Conservation (phyloP, 1,139 yeast genomes). For the Yamadazyma siamensis region DNA sequence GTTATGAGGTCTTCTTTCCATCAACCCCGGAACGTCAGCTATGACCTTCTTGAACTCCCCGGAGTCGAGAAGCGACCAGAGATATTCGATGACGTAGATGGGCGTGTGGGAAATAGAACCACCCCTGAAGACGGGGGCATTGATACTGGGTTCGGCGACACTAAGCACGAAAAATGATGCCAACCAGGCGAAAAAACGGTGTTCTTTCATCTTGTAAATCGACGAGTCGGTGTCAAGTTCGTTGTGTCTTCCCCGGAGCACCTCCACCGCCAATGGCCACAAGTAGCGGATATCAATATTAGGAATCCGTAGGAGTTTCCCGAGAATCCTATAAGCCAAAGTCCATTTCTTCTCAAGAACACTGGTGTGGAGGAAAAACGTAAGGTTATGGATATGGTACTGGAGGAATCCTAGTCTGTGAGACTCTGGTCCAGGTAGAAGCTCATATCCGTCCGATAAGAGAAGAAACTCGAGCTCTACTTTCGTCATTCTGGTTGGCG, state of each 20-base stretch:
- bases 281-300: constrained; percentile 49
- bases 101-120: constrained; percentile 39
- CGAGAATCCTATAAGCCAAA: constrained; percentile 50
- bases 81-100: constrained; percentile 29
- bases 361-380: constrained; percentile 31
- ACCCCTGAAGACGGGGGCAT: constrained; percentile 39
- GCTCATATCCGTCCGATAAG: constrained; percentile 7
- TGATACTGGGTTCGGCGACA: constrained; percentile 9
- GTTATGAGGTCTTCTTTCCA: constrained; percentile 44
- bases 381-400: constrained; percentile 31
- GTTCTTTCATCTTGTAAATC: constrained; percentile 21
- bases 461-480: constrained; percentile 4
- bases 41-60: constrained; percentile 24
- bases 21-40: constrained; percentile 34
- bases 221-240: constrained; percentile 1
- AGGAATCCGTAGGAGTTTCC: constrained; percentile 45
- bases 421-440: constrained; percentile 3
- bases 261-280: constrained; percentile 58
- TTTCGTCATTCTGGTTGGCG: no score
- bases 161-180: constrained; percentile 23
- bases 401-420: constrained; percentile 9
- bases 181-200: constrained; percentile 33
- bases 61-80: constrained; percentile 33
- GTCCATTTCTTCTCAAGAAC: constrained; percentile 51
- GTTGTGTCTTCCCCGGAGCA: constrained; percentile 17